A percentile compares a stretch with the other conserved stretches of the same genome.
Evolutionary conservation across 1,284 basidiomycete species (phyloP).

Genomic region (Rhodotorula sp.): DNA sequence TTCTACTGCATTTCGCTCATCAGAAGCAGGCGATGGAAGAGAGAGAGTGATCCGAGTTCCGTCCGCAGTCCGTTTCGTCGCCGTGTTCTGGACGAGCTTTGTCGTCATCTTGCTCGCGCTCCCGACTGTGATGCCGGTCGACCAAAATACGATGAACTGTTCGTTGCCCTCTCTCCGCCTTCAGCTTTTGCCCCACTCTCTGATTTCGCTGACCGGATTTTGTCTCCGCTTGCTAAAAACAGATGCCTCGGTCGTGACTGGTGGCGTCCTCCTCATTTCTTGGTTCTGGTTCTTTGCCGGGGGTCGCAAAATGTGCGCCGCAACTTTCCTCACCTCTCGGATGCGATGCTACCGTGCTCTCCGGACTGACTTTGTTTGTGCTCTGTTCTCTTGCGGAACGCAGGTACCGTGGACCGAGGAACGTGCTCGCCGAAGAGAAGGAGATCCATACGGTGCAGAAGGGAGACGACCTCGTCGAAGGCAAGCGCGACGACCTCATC

Average conservation of each 20-base stretch:
- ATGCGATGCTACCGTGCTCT: no score
- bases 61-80: conserved; percentile 55
- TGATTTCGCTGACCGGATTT: neutral
- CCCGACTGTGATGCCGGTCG: neutral
- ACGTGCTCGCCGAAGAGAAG: conserved; percentile 30
- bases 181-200: no score
- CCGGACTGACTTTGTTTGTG: no score
- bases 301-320: conserved; percentile 46
- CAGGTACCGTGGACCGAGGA: conserved; percentile 18
- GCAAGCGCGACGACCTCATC: neutral
- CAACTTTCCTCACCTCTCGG: no score
- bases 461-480: conserved; percentile 19
- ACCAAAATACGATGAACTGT: neutral
- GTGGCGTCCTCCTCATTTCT: conserved; percentile 50
- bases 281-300: conserved; percentile 52
- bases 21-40: no score
- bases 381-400: no score
- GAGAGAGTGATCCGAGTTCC: no score
- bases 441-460: conserved; percentile 7
- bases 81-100: conserved; percentile 57
- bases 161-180: neutral
- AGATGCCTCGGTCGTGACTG: conserved; percentile 47
- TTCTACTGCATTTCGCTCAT: no score
- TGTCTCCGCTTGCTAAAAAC: neutral
- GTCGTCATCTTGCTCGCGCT: conserved; percentile 34